Percentiles rank a stretch among this genome's conserved stretches.
Conservation (phyloP, 2,329 filamentous ascomycete species). For the Cryphonectria parasitica region DNA sequence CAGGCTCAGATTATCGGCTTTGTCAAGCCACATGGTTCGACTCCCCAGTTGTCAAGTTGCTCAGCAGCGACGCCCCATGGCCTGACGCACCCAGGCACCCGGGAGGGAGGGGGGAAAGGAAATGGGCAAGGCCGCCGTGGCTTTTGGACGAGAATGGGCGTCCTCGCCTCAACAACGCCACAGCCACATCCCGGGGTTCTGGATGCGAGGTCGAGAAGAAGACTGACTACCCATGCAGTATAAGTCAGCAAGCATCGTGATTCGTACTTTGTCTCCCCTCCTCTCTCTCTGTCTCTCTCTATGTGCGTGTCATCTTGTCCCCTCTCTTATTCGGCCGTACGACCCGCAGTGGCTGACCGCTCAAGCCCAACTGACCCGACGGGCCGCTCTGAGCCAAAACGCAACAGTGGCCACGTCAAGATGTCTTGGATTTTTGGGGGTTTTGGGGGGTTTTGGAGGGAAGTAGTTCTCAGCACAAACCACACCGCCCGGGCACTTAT, state of each 20-base stretch:
- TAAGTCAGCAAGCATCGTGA: neutral
- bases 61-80: neutral
- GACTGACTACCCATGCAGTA: too few relatives aligned
- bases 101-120: neutral
- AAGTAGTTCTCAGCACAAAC: neutral
- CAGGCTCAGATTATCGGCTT: neutral
- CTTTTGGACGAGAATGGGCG: neutral
- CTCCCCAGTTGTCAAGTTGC: neutral
- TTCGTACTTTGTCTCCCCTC: neutral
- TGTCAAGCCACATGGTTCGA: neutral
- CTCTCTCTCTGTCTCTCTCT: neutral
- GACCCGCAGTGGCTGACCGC: neutral
- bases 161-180: neutral
- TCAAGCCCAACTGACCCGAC: neutral
- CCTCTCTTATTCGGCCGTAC: neutral
- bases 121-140: neutral
- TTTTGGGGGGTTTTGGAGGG: too few relatives aligned
- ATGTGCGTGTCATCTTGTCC: neutral
- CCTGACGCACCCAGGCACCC: neutral
- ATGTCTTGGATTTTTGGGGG: neutral
- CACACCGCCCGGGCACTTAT: neutral
- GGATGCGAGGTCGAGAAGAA: neutral
- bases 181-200: neutral
- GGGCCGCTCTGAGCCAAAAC: neutral
- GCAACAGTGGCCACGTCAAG: slow-evolving; percentile 1